phyloP scores from a whole-genome alignment of 176 grass and related monocot genomes.

The Aegilops bicornis region DNA sequence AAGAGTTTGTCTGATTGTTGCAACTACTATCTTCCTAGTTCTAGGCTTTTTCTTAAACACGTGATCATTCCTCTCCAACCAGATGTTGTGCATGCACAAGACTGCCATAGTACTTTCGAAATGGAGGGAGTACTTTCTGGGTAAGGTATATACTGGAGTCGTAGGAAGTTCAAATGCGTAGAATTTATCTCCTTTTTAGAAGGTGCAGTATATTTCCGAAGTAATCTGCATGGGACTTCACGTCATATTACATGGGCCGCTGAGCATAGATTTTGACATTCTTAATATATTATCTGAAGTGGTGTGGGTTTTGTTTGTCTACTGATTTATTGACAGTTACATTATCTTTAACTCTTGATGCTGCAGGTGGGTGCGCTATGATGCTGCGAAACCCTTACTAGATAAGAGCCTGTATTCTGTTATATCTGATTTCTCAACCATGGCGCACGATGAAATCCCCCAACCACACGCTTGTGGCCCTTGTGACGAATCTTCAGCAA shows the following conservation, averaged over 20 bases:
- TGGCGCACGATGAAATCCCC: slow-evolving; percentile 43
- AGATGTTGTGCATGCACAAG: neutral
- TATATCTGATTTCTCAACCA: slow-evolving; percentile 63
- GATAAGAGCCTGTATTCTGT: slow-evolving; percentile 69
- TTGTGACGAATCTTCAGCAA: slow-evolving; percentile 17
- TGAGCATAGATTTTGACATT: neutral
- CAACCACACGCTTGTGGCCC: slow-evolving; percentile 21
- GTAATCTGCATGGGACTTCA: neutral
- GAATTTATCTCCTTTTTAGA: neutral
- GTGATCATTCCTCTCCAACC: neutral
- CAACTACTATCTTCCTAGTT: neutral
- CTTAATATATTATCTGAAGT: neutral
- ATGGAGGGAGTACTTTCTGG: neutral
- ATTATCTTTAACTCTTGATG: slow-evolving; percentile 18
- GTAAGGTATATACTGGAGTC: neutral
- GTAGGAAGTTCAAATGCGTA: neutral
- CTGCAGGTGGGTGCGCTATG: slow-evolving; percentile 94
- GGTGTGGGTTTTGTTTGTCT: neutral
- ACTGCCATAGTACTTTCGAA: neutral
- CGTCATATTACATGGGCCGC: neutral
- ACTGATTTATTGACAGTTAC: slow-evolving; percentile 1
- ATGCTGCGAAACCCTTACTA: slow-evolving; percentile 67
- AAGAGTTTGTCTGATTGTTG: neutral
- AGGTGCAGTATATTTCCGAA: neutral
- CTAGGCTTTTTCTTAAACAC: neutral